Percentiles rank a stretch among this genome's conserved stretches.
Conservation (phyloP, 2,329 filamentous ascomycete genomes). For the Exophiala alcalophila region DNA sequence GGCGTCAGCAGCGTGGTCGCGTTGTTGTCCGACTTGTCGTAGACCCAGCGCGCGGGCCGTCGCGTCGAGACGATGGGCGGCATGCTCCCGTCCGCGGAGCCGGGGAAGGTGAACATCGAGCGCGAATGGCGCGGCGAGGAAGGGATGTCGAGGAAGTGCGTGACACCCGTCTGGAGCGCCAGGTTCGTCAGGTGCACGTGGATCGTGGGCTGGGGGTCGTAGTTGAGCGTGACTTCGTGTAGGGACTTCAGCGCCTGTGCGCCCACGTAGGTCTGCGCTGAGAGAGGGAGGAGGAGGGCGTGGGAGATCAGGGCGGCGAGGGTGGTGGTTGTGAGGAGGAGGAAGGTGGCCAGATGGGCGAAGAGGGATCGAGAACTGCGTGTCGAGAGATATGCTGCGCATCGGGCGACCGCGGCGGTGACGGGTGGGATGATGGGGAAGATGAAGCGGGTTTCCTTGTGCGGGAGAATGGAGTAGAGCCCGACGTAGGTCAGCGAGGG, state of each 20-base stretch:
- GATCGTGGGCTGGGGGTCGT: conserved; percentile 31
- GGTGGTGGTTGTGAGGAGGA: conserved; percentile 59
- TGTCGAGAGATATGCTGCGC: conserved; percentile 67
- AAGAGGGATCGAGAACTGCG: conserved; percentile 61
- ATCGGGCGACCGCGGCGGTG: conserved; percentile 72
- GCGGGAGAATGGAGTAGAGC: conserved; percentile 82
- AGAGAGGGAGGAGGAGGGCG: conserved; percentile 72
- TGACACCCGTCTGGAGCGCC: conserved; percentile 62
- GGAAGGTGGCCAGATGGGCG: conserved; percentile 55
- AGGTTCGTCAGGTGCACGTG: conserved; percentile 59
- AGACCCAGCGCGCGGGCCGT: conserved; percentile 47
- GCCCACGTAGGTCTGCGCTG: conserved; percentile 89
- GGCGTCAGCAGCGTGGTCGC: conserved; percentile 46
- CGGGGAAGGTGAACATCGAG: conserved; percentile 26
- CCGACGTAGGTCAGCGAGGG: conserved; percentile 71
- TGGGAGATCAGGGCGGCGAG: conserved; percentile 60
- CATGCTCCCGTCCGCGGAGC: conserved; percentile 27
- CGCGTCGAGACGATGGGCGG: conserved; percentile 19
- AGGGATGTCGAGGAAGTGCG: conserved; percentile 54
- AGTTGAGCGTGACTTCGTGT: conserved; percentile 34
- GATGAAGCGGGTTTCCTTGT: conserved; percentile 96
- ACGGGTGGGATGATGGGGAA: conserved; percentile 81
- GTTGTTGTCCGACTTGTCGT: conserved; percentile 61
- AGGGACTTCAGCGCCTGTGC: conserved; percentile 66
- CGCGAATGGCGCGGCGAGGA: conserved; percentile 18